Evolutionary conservation across 345 rosid genomes (phyloP), one percentile per base, ranked within the genome.

Genomic region (Mangifera indica): DNA sequence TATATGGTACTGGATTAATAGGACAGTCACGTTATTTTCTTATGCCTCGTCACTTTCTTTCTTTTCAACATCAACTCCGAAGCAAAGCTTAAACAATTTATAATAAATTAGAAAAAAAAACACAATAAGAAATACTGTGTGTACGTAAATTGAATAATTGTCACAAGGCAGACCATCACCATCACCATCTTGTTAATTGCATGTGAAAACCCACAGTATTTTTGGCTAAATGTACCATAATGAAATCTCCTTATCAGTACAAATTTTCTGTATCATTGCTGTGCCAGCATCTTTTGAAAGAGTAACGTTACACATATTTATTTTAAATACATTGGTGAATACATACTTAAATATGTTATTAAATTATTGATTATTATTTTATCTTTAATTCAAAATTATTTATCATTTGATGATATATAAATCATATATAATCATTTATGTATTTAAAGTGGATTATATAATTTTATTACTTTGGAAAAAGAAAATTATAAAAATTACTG

Each of bases 11-110:
- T 46, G 65, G 45, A 69, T 26, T 6, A 1, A 26, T 60, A 80
- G 49, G 80, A 60, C 55, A 66, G 80, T 63, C 55, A 66, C 59
- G 71, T 70, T 68, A 20, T 76, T 70, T 69, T 53, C 32, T 12
- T 45, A 6, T 58, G 73, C 10, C 48, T 7, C 0, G 77, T 78
- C 78, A 0, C 46, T 78, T 67, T 83, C 64, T 46, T 63, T 7
- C 5, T 14, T 72, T 49, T 81, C 76, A 60, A 71, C 65, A 25
- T 48, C 74, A 55, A 10, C 10, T n/a, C 29, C 34, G 12, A n/a
- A 20, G 10, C 22, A 15, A 37, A 21, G 61, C 45, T 63, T 65
- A 74, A 48, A 63, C 67, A 11, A 56, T 7, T 25, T 60, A 40
- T 37, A 25, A 20, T 34, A 26, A 49, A 42, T 8, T 29, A 29